Conservation (phyloP, 2,329 filamentous ascomycete species). For the Colletotrichum sublineola region DNA sequence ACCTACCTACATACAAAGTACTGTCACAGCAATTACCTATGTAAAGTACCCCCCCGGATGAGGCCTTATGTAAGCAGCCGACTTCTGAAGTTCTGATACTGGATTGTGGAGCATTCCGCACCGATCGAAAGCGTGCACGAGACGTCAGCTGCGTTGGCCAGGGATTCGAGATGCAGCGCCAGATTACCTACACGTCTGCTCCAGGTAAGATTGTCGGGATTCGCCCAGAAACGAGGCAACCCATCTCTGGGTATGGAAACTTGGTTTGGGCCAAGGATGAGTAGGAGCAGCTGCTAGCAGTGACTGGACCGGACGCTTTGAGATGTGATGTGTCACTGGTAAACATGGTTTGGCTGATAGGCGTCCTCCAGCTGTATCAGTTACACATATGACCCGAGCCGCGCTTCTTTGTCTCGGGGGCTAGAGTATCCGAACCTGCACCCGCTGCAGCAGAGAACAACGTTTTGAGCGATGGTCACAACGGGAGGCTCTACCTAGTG, state of each 20-base stretch:
- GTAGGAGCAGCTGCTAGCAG: too few species aligned
- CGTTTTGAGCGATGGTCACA: too few species aligned
- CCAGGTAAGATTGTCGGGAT: conserved; percentile 11
- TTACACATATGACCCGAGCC: not conserved
- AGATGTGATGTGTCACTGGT: too few species aligned
- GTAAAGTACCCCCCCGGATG: too few species aligned
- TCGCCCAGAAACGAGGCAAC: not conserved
- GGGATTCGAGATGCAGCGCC: conserved; percentile 21
- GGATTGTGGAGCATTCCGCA: conserved; percentile 8
- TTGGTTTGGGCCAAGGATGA: not conserved
- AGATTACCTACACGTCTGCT: not conserved
- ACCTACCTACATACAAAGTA: too few species aligned
- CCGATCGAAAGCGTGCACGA: conserved; percentile 24
- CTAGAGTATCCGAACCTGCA: not conserved
- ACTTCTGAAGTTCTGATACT: conserved; percentile 24
- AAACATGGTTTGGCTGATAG: not conserved
- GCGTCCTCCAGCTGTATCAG: not conserved
- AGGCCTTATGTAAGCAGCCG: not conserved
- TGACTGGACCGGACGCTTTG: not conserved
- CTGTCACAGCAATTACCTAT: too few species aligned
- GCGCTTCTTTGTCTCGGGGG: not conserved
- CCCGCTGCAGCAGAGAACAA: not conserved
- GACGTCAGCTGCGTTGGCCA: conserved; percentile 12
- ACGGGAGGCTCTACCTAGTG: too few species aligned
- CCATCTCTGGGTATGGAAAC: not conserved